Percentiles rank a stretch among this genome's conserved stretches.
phyloP scores from a whole-genome alignment of 2,329 filamentous ascomycete genomes.

The Westerdykella aurantiaca region DNA sequence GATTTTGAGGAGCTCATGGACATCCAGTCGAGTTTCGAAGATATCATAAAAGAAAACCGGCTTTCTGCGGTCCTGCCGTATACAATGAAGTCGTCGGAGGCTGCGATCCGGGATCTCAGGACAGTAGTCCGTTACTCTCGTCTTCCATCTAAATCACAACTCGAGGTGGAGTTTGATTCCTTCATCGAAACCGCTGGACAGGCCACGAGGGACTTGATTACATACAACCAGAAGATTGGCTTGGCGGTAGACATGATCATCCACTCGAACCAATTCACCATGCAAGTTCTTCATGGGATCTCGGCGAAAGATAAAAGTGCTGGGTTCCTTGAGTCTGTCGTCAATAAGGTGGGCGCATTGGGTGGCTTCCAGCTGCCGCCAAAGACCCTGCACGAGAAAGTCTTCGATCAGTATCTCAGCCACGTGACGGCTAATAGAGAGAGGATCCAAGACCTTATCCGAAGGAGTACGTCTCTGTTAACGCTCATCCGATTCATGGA shows the following conservation, averaged over 20 bases:
- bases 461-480: slow-evolving; percentile 64
- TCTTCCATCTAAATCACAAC: slow-evolving; percentile 61
- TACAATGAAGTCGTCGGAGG: slow-evolving; percentile 73
- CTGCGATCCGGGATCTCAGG: slow-evolving; percentile 67
- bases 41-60: slow-evolving; percentile 63
- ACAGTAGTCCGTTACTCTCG: slow-evolving; percentile 66
- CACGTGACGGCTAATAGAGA: slow-evolving; percentile 66
- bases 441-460: slow-evolving; percentile 61
- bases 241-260: slow-evolving; percentile 69
- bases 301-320: slow-evolving; percentile 37
- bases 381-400: slow-evolving; percentile 39
- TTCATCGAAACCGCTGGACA: slow-evolving; percentile 66
- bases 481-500: slow-evolving; percentile 62
- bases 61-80: slow-evolving; percentile 63
- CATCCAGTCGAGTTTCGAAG: slow-evolving; percentile 70
- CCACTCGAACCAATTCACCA: slow-evolving; percentile 69
- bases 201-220: slow-evolving; percentile 61
- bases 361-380: slow-evolving; percentile 51
- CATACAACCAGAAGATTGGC: slow-evolving; percentile 72
- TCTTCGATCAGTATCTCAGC: slow-evolving; percentile 69
- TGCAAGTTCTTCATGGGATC: slow-evolving; percentile 61
- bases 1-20: slow-evolving; percentile 72
- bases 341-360: slow-evolving; percentile 44
- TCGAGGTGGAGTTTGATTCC: slow-evolving; percentile 68
- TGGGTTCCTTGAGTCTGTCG: slow-evolving; percentile 39